Base-by-base conservation (phyloP, 2,329 filamentous ascomycete species). In the Colletotrichum sp. region DNA sequence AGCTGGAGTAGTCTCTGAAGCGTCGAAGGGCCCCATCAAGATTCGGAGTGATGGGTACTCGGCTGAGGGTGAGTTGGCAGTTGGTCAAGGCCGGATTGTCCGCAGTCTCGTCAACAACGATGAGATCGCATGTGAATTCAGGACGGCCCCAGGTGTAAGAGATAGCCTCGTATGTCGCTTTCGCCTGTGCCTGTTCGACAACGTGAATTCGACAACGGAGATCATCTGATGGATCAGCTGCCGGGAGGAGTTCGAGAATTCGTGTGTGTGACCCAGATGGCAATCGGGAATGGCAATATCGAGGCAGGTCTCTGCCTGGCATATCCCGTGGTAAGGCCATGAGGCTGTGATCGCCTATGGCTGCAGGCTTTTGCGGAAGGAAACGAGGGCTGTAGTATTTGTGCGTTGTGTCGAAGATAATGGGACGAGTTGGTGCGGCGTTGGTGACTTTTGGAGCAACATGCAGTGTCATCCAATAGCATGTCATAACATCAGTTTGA, bases 41-140 rank as follows among this genome's bases (percentile, higher is more conserved):
- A 21, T 1, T 52, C 0, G 6, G 44, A 6, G 44, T 52, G n/a
- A 52, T 52, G n/a, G 10, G 3, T 2, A 52, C 4, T 52, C 44
- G 44, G 44, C n/a, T 2, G 10, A 13, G 44, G 10, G 10, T 13
- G n/a, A 0, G 2, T 8, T 21, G 44, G 10, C n/a, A 21, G 1
- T 49, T 1, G 44, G n/a, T 0, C 4, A 1, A 49, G 6, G 3
- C n/a, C 6, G 3, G 3, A 12, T 21, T 7, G n/a, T 49, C 44
- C 6, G 7, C 6, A 5, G 0, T 6, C 2, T 49, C n/a, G 44
- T 21, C 44, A 52, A 52, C n/a, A 5, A 52, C 6, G 44, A 52
- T 4, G 44, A 52, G 44, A 21, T 21, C 3, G 44, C n/a, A 21
- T 2, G 44, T 21, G 44, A 52, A 21, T 3, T 52, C 44, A 1